Base-by-base conservation (phyloP, 176 grass and related monocot species). In the Phoenix roebelenii region DNA sequence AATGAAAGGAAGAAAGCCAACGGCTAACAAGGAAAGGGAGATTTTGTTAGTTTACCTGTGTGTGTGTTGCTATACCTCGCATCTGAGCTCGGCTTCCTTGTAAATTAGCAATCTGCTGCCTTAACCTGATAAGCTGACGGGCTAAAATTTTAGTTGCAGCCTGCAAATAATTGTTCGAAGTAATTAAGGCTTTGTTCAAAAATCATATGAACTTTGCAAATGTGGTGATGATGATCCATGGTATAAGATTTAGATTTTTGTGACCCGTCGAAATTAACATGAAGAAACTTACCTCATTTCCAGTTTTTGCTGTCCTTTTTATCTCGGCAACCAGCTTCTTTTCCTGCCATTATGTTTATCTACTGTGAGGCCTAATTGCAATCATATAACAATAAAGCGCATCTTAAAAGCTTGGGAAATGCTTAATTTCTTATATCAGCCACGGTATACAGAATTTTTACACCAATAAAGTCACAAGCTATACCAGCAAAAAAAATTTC, bases 281-380 rank as follows among this genome's bases (percentile, higher is more conserved):
- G 18, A 79, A 44, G 64, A 55, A 30, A 73, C 17, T 64, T 39
- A 85, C 93, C 84, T 98, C 84, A 76, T 98, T 98, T 76, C 93
- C 93, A 92, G 75, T 85, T 98, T 78, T 98, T 60, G 93, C 93
- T 73, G 87, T 83, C 63, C 87, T 92, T 92, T 92, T 98, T 60
- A 98, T 98, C 81, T 98, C 93, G 58, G 76, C 70, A 83, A 98
- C 76, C 60, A 98, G 76, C 30, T 75, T 92, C 67, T 98, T 98
- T 74, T 98, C 93, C 87, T 98, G 80, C 70, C 57, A 76, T 78
- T 64, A 67, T 51, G 1, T 9, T 44, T 44, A 14, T 7, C 35
- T 44, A 14, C 1, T 44, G 35, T 44, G 35, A 44, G 35, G 9
- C 35, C 32, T 44, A 44, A 12, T 44, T 44, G 9, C 35, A 44